A percentile compares a stretch with the other conserved stretches of the same genome.
These are phyloP conservation scores for Xerocomus spinulosus DNA, from an alignment of 768 basidiomycete genomes.

Conservation along the genomic window DNA sequence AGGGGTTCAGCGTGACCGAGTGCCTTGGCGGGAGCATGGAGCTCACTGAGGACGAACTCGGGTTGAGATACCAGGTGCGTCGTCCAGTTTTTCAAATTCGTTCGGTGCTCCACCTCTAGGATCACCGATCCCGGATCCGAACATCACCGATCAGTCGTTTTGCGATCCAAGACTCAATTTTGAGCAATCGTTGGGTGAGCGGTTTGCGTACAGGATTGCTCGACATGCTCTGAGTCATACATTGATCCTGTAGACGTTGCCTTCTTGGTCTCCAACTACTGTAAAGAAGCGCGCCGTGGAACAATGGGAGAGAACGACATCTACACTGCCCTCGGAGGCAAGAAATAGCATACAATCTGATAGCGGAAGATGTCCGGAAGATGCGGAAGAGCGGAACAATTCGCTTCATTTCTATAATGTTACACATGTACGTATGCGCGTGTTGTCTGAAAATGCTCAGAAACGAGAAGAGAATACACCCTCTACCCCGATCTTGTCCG, in stretches of 20 bases:
- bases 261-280: constrained; percentile 77
- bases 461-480: not conserved
- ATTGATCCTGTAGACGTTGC: constrained; percentile 58
- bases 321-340: constrained; percentile 30
- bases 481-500: not conserved
- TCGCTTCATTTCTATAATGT: not conserved
- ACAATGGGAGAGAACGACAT: constrained; percentile 18
- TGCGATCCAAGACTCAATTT: constrained; percentile 94
- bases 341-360: constrained; percentile 2
- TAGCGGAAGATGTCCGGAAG: too few relatives aligned
- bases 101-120: not conserved
- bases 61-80: constrained; percentile 80
- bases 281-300: constrained; percentile 62
- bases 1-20: constrained; percentile 94
- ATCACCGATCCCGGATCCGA: not conserved
- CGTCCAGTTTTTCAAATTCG: not conserved
- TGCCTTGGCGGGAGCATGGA: constrained; percentile 97
- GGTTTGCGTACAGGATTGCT: not conserved
- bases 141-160: constrained; percentile 55
- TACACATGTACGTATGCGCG: constrained; percentile 6
- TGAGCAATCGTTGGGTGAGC: constrained; percentile 87
- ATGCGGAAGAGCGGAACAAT: not conserved
- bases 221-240: not conserved
- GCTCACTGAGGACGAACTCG: constrained; percentile 81
- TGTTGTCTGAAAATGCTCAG: not conserved